A percentile compares a stretch with the other conserved stretches of the same genome.
These are phyloP conservation scores for Diaporthe sp. DNA, from an alignment of 2,329 filamentous ascomycete species.

Conservation along the genomic window DNA sequence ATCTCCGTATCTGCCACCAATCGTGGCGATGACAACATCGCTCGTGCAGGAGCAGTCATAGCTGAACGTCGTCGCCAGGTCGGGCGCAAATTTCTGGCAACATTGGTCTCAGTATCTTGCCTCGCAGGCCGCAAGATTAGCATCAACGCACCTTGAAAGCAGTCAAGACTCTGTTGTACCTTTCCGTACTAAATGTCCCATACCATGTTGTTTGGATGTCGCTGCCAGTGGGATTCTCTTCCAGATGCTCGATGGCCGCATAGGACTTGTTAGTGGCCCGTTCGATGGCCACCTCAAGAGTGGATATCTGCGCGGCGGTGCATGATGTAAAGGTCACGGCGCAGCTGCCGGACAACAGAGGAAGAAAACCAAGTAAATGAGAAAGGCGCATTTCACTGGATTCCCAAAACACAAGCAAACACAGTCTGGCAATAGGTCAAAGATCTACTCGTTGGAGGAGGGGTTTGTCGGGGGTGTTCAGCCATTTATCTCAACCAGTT, in stretches of 20 bases:
- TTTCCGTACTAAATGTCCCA: neutral
- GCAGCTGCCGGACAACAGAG: neutral
- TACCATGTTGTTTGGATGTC: neutral
- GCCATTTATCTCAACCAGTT: neutral
- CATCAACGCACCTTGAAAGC: constrained; percentile 1
- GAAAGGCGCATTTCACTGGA: neutral
- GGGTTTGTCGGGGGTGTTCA: neutral
- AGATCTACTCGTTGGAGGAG: neutral
- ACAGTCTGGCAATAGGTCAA: too few relatives aligned
- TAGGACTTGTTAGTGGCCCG: constrained; percentile 5
- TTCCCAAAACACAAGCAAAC: too few relatives aligned
- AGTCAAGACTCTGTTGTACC: neutral
- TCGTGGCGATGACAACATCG: neutral
- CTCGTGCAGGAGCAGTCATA: neutral
- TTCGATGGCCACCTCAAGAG: constrained; percentile 6
- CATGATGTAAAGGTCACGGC: constrained; percentile 15
- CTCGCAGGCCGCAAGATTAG: neutral
- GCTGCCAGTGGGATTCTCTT: constrained; percentile 1
- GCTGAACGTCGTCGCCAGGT: neutral
- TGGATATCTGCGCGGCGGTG: neutral
- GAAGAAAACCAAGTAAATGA: neutral
- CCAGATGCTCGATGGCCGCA: constrained; percentile 7
- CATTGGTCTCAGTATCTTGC: neutral
- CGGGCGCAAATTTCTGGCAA: neutral
- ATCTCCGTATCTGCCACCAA: neutral